Evolutionary conservation across 495 filamentous ascomycete genomes (phyloP).

Genomic region (Daldinia decipiens): DNA sequence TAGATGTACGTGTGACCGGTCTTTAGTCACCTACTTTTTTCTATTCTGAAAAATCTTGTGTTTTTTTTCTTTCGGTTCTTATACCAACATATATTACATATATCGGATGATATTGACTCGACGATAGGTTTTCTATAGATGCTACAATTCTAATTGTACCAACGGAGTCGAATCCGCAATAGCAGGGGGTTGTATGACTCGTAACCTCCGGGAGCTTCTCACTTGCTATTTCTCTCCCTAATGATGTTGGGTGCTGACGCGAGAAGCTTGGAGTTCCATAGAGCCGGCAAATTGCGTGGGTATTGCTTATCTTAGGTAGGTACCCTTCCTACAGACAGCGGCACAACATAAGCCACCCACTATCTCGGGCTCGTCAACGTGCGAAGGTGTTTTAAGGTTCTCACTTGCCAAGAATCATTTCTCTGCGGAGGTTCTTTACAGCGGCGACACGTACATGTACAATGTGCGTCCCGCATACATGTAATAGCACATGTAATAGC

Average conservation of each 20-base stretch:
- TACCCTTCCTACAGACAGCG: slow-evolving; percentile 34
- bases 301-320: slow-evolving; percentile 37
- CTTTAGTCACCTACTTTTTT: neutral
- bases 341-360: slow-evolving; percentile 43
- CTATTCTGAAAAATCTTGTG: neutral
- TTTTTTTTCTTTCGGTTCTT: neutral
- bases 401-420: slow-evolving; percentile 42
- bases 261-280: slow-evolving; percentile 41
- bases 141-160: slow-evolving; percentile 2
- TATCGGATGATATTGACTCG: slow-evolving; percentile 6
- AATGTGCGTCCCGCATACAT: slow-evolving; percentile 27
- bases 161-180: slow-evolving; percentile 17
- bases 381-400: slow-evolving; percentile 42
- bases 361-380: slow-evolving; percentile 43
- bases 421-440: slow-evolving; percentile 38
- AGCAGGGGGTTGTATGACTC: neutral
- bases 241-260: slow-evolving; percentile 44
- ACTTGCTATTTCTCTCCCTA: slow-evolving; percentile 17
- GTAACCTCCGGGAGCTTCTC: slow-evolving; percentile 3
- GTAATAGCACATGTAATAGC: slow-evolving; percentile 20
- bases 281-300: slow-evolving; percentile 37
- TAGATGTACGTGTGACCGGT: neutral
- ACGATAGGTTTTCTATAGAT: neutral
- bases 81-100: slow-evolving; percentile 1
- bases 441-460: slow-evolving; percentile 42